phyloP scores from a whole-genome alignment of 2,329 filamentous ascomycete genomes.

The Colletotrichum euphorbiae region DNA sequence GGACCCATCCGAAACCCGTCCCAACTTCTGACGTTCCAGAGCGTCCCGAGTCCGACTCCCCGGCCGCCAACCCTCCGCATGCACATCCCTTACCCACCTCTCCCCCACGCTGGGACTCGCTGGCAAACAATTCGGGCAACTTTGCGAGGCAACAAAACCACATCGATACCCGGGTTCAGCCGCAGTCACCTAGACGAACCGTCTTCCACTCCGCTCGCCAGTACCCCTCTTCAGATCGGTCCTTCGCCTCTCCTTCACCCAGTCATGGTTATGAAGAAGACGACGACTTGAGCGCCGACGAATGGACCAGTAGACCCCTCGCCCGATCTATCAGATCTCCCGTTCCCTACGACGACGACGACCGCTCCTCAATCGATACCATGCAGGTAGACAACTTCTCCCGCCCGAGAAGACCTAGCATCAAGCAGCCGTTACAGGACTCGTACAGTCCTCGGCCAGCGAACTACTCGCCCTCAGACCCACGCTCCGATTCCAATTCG shows the following conservation, averaged over 20 bases:
- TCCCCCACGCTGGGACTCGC: slow-evolving; percentile 60
- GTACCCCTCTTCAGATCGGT: slow-evolving; percentile 47
- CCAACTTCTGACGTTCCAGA: slow-evolving; percentile 38
- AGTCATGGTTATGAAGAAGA: slow-evolving; percentile 41
- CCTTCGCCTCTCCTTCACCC: slow-evolving; percentile 43
- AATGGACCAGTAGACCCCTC: slow-evolving; percentile 38
- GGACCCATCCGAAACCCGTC: slow-evolving; percentile 38
- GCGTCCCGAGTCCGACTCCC: slow-evolving; percentile 27
- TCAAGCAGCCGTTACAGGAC: slow-evolving; percentile 56
- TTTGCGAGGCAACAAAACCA: slow-evolving; percentile 37
- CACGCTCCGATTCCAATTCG: slow-evolving; percentile 42
- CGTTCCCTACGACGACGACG: slow-evolving; percentile 43
- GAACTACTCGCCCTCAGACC: slow-evolving; percentile 43
- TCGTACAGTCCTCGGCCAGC: slow-evolving; percentile 47
- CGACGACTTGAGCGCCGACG: slow-evolving; percentile 41
- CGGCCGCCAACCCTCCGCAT: slow-evolving; percentile 43
- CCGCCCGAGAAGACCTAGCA: slow-evolving; percentile 67
- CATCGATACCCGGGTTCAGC: slow-evolving; percentile 13
- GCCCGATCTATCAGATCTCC: slow-evolving; percentile 40
- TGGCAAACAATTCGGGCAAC: slow-evolving; percentile 43
- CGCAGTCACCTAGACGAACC: slow-evolving; percentile 44
- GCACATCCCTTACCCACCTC: slow-evolving; percentile 52
- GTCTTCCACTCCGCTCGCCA: slow-evolving; percentile 44
- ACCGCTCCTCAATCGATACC: slow-evolving; percentile 40
- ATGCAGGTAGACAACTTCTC: slow-evolving; percentile 66